Conservation (phyloP, 2,329 filamentous ascomycete species). For the Chalaropsis ovoidea region DNA sequence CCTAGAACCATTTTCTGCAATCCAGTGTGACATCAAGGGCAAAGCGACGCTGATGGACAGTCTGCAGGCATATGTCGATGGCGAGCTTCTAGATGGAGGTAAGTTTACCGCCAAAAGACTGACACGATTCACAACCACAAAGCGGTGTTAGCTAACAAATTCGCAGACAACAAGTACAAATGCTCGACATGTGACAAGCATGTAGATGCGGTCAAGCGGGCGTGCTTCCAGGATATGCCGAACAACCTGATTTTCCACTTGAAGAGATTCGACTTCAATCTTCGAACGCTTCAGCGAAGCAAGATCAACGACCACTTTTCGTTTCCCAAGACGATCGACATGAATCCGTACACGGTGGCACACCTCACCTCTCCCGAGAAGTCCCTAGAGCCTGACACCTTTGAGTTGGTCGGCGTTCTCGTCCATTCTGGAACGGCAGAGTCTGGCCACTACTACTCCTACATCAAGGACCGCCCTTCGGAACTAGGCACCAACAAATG, state of each 20-base stretch:
- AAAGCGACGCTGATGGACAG: constrained; percentile 77
- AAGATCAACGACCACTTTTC: constrained; percentile 95
- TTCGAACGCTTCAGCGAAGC: constrained; percentile 64
- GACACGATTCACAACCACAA: background rate
- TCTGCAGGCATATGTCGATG: constrained; percentile 87
- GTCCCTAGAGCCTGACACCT: constrained; percentile 57
- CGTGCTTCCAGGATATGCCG: constrained; percentile 83
- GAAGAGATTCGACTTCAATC: constrained; percentile 76
- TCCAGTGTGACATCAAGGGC: constrained; percentile 93
- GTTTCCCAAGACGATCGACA: constrained; percentile 74
- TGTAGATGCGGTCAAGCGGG: constrained; percentile 88
- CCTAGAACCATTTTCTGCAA: constrained; percentile 82
- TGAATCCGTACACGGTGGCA: constrained; percentile 83
- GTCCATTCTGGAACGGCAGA: constrained; percentile 89
- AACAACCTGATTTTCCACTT: constrained; percentile 93
- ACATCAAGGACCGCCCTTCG: constrained; percentile 67
- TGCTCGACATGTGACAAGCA: constrained; percentile 81
- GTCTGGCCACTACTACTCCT: constrained; percentile 95
- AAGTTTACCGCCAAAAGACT: constrained; percentile 29
- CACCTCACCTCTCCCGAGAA: constrained; percentile 56
- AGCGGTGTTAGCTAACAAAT: constrained; percentile 27
- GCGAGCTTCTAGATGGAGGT: constrained; percentile 90
- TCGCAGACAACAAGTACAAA: constrained; percentile 86
- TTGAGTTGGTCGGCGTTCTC: constrained; percentile 88
- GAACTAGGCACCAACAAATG: constrained; percentile 46